A percentile compares a stretch with the other conserved stretches of the same genome.
phyloP scores from a whole-genome alignment of 495 filamentous ascomycete species.

The Halenospora varia region DNA sequence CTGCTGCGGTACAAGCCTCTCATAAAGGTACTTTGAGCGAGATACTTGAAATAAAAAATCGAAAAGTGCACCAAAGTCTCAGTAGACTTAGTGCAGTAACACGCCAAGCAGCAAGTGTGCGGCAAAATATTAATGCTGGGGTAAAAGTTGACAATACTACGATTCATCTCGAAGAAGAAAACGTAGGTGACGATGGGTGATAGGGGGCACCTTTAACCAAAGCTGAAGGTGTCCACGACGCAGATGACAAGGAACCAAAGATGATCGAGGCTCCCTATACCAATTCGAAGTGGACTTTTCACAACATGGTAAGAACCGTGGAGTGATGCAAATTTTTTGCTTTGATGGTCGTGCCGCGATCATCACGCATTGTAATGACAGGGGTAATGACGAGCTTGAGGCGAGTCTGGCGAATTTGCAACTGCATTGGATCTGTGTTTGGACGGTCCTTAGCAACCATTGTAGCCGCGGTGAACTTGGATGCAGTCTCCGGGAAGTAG shows the following conservation, averaged over 20 bases:
- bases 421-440: slow-evolving; percentile 10
- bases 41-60: not conserved
- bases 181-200: not conserved
- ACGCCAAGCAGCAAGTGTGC: not conserved
- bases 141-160: not conserved
- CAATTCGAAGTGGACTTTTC: not conserved
- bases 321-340: slow-evolving; percentile 26
- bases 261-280: not conserved
- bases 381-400: slow-evolving; percentile 34
- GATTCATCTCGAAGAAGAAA: not conserved
- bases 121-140: not conserved
- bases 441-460: slow-evolving; percentile 24
- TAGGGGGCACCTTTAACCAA: not conserved
- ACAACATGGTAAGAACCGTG: slow-evolving; percentile 26
- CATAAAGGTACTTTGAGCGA: not conserved
- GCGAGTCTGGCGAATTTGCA: slow-evolving; percentile 27
- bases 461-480: slow-evolving; percentile 24
- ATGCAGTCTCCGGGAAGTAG: slow-evolving; percentile 26
- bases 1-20: not conserved
- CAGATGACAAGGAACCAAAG: not conserved
- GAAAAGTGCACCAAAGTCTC: not conserved
- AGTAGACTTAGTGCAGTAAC: not conserved
- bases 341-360: slow-evolving; percentile 22
- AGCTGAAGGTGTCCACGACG: not conserved
- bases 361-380: slow-evolving; percentile 27